These are phyloP conservation scores for Serendipita sp. DNA, from an alignment of 768 basidiomycete genomes.

Conservation along the genomic window DNA sequence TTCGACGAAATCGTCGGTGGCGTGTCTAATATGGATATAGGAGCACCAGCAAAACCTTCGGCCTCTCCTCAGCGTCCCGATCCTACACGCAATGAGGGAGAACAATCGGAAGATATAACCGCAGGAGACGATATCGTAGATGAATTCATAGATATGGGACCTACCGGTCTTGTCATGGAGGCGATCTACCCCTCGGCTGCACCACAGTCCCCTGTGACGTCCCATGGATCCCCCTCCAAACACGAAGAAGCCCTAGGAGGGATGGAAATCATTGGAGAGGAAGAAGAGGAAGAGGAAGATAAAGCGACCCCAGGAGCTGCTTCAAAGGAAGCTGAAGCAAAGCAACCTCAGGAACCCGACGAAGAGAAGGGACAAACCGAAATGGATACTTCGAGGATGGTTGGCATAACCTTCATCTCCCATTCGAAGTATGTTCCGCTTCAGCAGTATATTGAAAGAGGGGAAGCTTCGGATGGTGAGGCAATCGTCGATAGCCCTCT, in stretches of 20 bases:
- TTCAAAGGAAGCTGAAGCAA: constrained; percentile 15
- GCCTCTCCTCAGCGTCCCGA: background rate
- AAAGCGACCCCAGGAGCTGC: constrained; percentile 8
- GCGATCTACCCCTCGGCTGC: constrained; percentile 13
- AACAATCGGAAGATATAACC: constrained; percentile 10
- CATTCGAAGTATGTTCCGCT: constrained; percentile 13
- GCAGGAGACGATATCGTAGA: background rate
- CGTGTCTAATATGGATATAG: constrained; percentile 1
- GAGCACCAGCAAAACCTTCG: background rate
- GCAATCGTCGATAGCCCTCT: constrained; percentile 58
- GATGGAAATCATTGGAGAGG: constrained; percentile 15
- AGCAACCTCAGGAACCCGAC: background rate
- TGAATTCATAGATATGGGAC: constrained; percentile 14
- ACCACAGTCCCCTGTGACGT: background rate
- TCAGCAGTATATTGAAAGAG: constrained; percentile 18
- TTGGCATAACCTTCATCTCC: constrained; percentile 21
- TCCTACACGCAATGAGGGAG: constrained; percentile 13
- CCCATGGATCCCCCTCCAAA: constrained; percentile 7
- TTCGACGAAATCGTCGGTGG: constrained; percentile 8
- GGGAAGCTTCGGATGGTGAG: constrained; percentile 33
- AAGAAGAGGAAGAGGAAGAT: constrained; percentile 22
- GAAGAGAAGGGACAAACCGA: background rate
- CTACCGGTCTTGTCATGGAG: constrained; percentile 23
- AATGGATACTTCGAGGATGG: constrained; percentile 7
- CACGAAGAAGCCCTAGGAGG: constrained; percentile 6